Percentiles rank a stretch among this genome's conserved stretches.
phyloP scores from a whole-genome alignment of 768 basidiomycete genomes.

The Pleurotus salmoneostramineus region DNA sequence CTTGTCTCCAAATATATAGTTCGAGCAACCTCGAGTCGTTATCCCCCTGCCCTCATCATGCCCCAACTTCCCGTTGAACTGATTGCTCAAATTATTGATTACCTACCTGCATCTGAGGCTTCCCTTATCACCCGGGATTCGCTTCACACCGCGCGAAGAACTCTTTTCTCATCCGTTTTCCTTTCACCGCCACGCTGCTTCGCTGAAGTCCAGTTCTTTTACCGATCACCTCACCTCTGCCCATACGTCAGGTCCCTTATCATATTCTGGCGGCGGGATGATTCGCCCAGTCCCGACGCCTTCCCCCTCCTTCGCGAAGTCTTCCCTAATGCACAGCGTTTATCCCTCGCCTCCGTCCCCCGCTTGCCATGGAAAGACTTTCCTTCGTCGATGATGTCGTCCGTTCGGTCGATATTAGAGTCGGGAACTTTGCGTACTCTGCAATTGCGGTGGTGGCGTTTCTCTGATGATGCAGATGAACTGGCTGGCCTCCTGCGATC shows the following conservation, averaged over 20 bases:
- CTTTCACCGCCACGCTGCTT: not conserved
- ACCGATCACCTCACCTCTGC: not conserved
- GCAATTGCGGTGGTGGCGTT: not conserved
- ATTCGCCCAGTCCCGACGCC: not conserved
- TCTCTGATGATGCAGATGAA: not conserved
- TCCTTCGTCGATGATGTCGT: not conserved
- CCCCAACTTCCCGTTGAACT: not conserved
- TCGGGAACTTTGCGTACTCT: not conserved
- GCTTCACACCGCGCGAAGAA: not conserved
- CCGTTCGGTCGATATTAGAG: not conserved
- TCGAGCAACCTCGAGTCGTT: too few relatives aligned
- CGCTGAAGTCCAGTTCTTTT: not conserved
- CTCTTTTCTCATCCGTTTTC: not conserved
- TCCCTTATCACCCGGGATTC: not conserved
- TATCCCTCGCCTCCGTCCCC: not conserved
- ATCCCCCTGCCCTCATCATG: not conserved
- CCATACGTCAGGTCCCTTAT: not conserved
- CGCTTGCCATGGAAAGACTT: not conserved
- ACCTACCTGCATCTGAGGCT: not conserved
- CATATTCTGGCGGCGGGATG: not conserved
- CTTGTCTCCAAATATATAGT: not conserved
- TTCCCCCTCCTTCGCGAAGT: not conserved
- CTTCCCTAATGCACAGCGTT: not conserved
- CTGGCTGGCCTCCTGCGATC: not conserved
- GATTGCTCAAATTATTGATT: not conserved